phyloP scores from a whole-genome alignment of 257 asterid genomes.

The Solanum infundibuliforme region DNA sequence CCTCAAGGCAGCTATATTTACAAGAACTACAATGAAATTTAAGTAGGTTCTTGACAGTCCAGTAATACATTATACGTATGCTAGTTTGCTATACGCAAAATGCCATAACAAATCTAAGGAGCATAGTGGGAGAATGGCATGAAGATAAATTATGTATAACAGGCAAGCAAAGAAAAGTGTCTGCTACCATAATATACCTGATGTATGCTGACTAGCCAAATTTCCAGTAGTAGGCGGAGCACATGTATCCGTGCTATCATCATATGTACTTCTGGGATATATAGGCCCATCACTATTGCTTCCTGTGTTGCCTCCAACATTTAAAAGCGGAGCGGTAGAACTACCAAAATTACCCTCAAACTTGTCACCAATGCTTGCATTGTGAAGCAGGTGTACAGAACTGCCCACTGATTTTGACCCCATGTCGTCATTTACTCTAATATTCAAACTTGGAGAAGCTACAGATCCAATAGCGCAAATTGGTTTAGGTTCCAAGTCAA shows the following conservation, averaged over 20 bases:
- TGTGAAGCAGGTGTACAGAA: constrained; percentile 9
- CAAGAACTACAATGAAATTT: not conserved
- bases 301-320: constrained; percentile 15
- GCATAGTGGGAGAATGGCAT: not conserved
- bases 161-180: not conserved
- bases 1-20: not conserved
- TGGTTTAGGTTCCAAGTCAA: constrained; percentile 7
- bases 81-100: not conserved
- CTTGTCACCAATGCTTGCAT: constrained; percentile 24
- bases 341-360: constrained; percentile 16
- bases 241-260: constrained; percentile 7
- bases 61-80: not conserved
- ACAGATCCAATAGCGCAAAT: not conserved
- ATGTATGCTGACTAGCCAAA: constrained; percentile 1
- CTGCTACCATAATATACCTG: not conserved
- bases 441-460: constrained; percentile 21
- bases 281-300: constrained; percentile 13
- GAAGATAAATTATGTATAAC: not conserved
- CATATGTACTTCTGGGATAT: constrained; percentile 17
- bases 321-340: constrained; percentile 15
- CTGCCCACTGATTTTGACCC: constrained; percentile 9
- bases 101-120: not conserved
- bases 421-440: constrained; percentile 1
- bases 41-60: not conserved
- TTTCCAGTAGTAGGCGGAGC: constrained; percentile 44